Percentiles rank a stretch among this genome's conserved stretches.
Conservation (phyloP, 345 rosid species). For the Gossypium turneri region DNA sequence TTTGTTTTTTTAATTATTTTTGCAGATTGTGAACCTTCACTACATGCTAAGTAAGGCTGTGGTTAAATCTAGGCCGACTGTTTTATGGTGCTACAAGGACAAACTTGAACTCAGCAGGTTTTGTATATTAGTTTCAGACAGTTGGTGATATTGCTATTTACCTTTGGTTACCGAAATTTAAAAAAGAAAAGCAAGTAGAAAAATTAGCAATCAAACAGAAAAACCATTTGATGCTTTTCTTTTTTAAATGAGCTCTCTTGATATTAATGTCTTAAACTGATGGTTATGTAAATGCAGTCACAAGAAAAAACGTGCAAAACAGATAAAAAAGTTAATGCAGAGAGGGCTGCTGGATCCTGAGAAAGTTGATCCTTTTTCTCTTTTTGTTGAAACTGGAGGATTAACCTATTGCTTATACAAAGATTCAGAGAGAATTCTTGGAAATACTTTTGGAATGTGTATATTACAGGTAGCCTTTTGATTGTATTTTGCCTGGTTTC, state of each 20-base stretch:
- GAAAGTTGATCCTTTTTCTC: conserved; percentile 85
- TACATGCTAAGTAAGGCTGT: conserved; percentile 75
- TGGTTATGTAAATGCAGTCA: conserved; percentile 53
- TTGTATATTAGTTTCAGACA: neutral
- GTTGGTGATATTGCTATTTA: neutral
- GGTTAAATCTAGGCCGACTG: conserved; percentile 60
- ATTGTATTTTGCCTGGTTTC: conserved; percentile 1
- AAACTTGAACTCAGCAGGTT: conserved; percentile 98
- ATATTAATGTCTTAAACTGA: neutral
- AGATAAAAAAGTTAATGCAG: conserved; percentile 77
- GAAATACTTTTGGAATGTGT: conserved; percentile 97
- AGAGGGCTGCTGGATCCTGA: conserved; percentile 90
- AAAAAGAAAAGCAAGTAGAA: neutral
- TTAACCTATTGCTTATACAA: conserved; percentile 85
- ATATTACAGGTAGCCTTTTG: conserved; percentile 67
- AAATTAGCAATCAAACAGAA: neutral
- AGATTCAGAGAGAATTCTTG: conserved; percentile 83
- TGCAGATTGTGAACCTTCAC: conserved; percentile 90
- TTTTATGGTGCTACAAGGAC: conserved; percentile 94
- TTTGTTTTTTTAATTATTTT: neutral
- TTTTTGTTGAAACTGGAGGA: conserved; percentile 80
- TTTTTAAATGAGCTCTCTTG: neutral
- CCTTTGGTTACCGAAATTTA: too few species aligned
- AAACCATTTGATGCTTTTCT: too few species aligned
- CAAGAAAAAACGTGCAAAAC: conserved; percentile 80